Base-by-base conservation (phyloP, 202 grass and related monocot genomes). In the Panicum hallii region DNA sequence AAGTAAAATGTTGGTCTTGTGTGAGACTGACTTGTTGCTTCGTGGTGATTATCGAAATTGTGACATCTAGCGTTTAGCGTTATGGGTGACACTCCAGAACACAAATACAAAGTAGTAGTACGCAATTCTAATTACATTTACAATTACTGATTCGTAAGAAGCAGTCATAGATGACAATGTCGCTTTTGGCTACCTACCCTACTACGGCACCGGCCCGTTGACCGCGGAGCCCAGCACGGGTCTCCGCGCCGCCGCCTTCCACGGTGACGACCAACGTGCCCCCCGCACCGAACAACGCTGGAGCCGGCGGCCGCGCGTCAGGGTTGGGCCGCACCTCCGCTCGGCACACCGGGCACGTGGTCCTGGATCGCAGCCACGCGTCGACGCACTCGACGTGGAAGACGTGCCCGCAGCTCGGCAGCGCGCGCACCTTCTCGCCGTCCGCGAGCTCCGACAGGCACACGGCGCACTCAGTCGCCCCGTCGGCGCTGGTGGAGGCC, bases 301-400 rank as follows among this genome's bases (percentile, higher is more conserved):
- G 46, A 0, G 78, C 0, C 46, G 72, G 7, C 9, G 82, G 26
- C 63, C 12, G 22, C 23, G 52, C 56, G 47, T 22, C 66, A n/a
- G n/a, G n/a, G 23, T 7, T 19, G 23, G 88, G 80, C 44, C 79
- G 72, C 42, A 66, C 93, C 22, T 85, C 85, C 10, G 89, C 77
- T 20, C 90, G 84, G 79, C 90, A 97, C 40, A 94, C 66, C 0
- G 92, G 94, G 23, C 94, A 97, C 13, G 88, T 94, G 53, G 78
- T 89, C 63, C 84, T 76, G 3, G 86, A 78, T 57, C 60, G 49
- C 41, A 97, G 77, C 94, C 94, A 97, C 46, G 73, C 85, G 83
- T 97, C 92, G 55, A 97, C 87, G 81, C 94, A 97, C 26, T 80
- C 86, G 5, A 91, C 88, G 87, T 91, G 92, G 88, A 97, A 97